Evolutionary conservation across 176 grass and related monocot genomes (phyloP).

Genomic region (barley (Hordeum vulgare)): DNA sequence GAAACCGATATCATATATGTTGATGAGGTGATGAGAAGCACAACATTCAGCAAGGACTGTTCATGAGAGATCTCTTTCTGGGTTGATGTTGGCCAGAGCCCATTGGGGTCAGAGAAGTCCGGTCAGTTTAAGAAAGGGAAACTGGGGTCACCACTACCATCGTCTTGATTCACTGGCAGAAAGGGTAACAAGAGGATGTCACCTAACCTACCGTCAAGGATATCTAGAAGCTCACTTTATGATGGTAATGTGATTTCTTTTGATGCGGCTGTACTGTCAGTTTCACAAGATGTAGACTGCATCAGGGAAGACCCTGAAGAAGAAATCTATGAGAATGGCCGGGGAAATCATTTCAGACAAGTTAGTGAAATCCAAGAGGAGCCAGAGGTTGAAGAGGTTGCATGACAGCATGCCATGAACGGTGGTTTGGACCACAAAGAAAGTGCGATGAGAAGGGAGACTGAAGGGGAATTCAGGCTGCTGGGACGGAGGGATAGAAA

Average conservation of each 20-base stretch:
- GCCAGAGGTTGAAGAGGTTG: conserved; percentile 52
- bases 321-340: conserved; percentile 43
- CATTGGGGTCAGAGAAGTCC: conserved; percentile 62
- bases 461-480: conserved; percentile 91
- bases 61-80: conserved; percentile 77
- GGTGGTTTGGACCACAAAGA: conserved; percentile 49
- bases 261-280: conserved; percentile 89
- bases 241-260: conserved; percentile 87
- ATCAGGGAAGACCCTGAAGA: conserved; percentile 59
- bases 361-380: conserved; percentile 91
- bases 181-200: conserved; percentile 79
- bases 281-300: conserved; percentile 67
- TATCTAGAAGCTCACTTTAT: conserved; percentile 76
- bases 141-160: conserved; percentile 79
- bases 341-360: conserved; percentile 51
- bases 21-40: conserved; percentile 85
- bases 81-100: no score
- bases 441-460: conserved; percentile 96
- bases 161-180: conserved; percentile 82
- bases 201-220: conserved; percentile 41
- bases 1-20: conserved; percentile 88
- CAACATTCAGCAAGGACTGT: conserved; percentile 74
- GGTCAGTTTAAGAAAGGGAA: conserved; percentile 76
- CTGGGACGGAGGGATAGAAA: conserved; percentile 79
- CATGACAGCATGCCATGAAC: conserved; percentile 38